Evolutionary conservation across 495 filamentous ascomycete genomes (phyloP).

Genomic region (Letharia columbiana): DNA sequence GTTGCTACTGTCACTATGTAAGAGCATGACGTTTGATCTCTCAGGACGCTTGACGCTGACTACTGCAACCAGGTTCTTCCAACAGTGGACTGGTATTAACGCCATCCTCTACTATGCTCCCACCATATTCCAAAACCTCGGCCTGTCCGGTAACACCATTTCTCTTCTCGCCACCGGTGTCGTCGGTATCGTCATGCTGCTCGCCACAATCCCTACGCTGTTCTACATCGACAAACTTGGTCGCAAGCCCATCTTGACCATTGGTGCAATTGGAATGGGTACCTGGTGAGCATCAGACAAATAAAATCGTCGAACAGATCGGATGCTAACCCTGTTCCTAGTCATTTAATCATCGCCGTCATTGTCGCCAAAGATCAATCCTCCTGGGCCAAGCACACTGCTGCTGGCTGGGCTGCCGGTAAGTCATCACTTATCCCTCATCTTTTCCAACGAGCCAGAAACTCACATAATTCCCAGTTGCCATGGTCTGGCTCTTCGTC

Average conservation of each 20-base stretch:
- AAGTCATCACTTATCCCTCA: no score
- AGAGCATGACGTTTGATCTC: background rate
- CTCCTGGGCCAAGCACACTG: constrained; percentile 51
- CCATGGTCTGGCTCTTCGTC: constrained; percentile 56
- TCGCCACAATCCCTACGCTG: constrained; percentile 58
- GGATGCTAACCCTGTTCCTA: constrained; percentile 15
- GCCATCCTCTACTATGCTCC: constrained; percentile 44
- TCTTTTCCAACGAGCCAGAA: no score
- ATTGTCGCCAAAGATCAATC: constrained; percentile 58
- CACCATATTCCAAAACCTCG: constrained; percentile 41
- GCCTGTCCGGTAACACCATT: constrained; percentile 37
- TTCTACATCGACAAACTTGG: constrained; percentile 58
- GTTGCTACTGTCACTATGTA: constrained; percentile 42
- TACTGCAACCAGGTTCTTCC: constrained; percentile 31
- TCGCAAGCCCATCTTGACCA: constrained; percentile 60
- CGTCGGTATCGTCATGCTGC: constrained; percentile 50
- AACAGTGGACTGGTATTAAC: constrained; percentile 41
- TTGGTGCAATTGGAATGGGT: constrained; percentile 61
- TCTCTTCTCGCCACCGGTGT: constrained; percentile 46
- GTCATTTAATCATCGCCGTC: constrained; percentile 67
- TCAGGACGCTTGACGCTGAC: background rate
- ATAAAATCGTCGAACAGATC: background rate
- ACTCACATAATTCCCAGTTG: constrained; percentile 33
- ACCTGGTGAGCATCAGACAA: constrained; percentile 38
- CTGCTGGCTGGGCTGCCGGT: constrained; percentile 36